Conservation (phyloP, 2,329 filamentous ascomycete species). For the Pseudocercospora cruenta region DNA sequence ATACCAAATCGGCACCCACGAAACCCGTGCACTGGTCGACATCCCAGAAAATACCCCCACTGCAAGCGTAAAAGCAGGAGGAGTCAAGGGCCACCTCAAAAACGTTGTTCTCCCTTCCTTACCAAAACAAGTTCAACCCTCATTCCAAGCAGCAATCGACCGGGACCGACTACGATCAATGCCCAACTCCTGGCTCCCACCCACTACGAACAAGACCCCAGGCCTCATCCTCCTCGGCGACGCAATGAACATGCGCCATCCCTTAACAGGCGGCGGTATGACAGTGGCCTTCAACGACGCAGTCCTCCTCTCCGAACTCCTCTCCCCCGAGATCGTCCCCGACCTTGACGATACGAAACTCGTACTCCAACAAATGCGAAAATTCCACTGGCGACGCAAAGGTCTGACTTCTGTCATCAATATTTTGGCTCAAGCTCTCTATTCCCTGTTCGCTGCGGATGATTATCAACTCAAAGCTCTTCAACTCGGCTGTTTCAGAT, state of each 20-base stretch:
- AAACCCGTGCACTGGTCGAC: constrained; percentile 88
- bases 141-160: constrained; percentile 75
- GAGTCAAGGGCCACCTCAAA: constrained; percentile 80
- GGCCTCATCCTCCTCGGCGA: constrained; percentile 86
- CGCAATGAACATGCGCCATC: constrained; percentile 99
- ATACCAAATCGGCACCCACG: constrained; percentile 95
- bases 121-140: constrained; percentile 70
- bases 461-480: constrained; percentile 76
- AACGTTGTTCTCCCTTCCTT: constrained; percentile 79
- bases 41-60: constrained; percentile 77
- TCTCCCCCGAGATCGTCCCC: constrained; percentile 70
- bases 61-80: constrained; percentile 73
- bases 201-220: constrained; percentile 70
- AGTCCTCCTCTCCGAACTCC: constrained; percentile 72
- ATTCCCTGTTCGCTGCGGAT: constrained; percentile 86
- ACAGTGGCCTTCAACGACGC: constrained; percentile 96
- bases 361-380: constrained; percentile 69
- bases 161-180: constrained; percentile 80
- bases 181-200: constrained; percentile 93
- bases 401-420: constrained; percentile 85
- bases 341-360: constrained; percentile 67
- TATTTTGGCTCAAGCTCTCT: constrained; percentile 93
- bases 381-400: constrained; percentile 89
- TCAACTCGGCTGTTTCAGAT: constrained; percentile 87
- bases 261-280: constrained; percentile 95